phyloP scores from a whole-genome alignment of 2,329 filamentous ascomycete species.

The Elsinoe ampelina region DNA sequence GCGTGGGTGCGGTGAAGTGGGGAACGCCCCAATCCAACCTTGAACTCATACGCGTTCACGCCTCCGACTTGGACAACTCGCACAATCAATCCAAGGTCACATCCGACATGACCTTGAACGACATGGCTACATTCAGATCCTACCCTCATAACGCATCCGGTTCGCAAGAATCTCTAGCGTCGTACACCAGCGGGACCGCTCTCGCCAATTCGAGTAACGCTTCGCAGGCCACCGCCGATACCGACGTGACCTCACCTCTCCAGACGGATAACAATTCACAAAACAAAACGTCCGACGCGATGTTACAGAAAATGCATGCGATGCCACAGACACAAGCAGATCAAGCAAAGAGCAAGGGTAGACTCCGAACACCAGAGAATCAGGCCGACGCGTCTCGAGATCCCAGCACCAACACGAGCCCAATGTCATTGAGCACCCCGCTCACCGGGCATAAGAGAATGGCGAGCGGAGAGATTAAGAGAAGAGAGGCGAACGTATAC shows the following conservation, averaged over 20 bases:
- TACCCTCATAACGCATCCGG: conserved; percentile 5
- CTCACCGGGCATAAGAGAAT: conserved; percentile 59
- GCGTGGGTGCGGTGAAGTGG: background rate
- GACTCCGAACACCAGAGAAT: conserved; percentile 18
- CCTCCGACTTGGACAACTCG: background rate
- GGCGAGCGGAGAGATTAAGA: conserved; percentile 65
- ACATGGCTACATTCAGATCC: conserved; percentile 12
- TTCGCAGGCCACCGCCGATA: conserved; percentile 21
- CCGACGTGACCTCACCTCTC: conserved; percentile 22
- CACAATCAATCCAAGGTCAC: background rate
- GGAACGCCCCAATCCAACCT: background rate
- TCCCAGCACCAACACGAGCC: conserved; percentile 25
- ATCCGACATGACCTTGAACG: background rate
- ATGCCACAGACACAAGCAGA: conserved; percentile 17
- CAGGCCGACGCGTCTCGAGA: conserved; percentile 17
- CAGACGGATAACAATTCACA: conserved; percentile 10
- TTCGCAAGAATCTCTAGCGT: conserved; percentile 11
- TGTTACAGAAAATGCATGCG: conserved; percentile 10
- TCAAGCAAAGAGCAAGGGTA: background rate
- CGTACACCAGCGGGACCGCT: conserved; percentile 7
- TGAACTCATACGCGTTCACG: background rate
- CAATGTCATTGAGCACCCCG: conserved; percentile 34
- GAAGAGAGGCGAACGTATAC: conserved; percentile 26
- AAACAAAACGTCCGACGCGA: conserved; percentile 6
- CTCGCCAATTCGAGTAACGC: conserved; percentile 11